These are phyloP conservation scores for Serendipita sp. DNA, from an alignment of 1,284 basidiomycete genomes.

Conservation along the genomic window DNA sequence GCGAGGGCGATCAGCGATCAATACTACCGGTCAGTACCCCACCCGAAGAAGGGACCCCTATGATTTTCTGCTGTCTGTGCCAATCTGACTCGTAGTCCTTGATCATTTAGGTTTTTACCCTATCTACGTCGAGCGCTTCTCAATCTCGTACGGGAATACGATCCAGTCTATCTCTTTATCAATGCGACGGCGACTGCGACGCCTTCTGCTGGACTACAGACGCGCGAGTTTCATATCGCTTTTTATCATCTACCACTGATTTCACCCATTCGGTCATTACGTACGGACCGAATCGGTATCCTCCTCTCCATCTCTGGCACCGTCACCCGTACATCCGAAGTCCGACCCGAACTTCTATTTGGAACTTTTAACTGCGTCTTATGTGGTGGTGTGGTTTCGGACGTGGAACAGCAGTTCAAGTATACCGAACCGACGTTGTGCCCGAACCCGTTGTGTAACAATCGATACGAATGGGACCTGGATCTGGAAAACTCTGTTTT, in stretches of 20 bases:
- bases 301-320: slow-evolving; percentile 91
- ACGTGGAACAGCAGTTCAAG: slow-evolving; percentile 99
- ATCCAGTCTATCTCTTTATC: slow-evolving; percentile 86
- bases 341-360: slow-evolving; percentile 85
- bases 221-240: slow-evolving; percentile 87
- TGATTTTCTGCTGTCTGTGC: background rate
- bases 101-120: slow-evolving; percentile 20
- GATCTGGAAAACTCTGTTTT: slow-evolving; percentile 96
- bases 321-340: slow-evolving; percentile 94
- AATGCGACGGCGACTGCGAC: slow-evolving; percentile 67
- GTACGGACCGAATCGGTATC: slow-evolving; percentile 85
- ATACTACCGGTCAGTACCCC: slow-evolving; percentile 59
- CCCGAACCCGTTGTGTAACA: slow-evolving; percentile 85
- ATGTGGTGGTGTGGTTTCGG: slow-evolving; percentile 77
- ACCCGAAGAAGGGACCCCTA: background rate
- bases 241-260: slow-evolving; percentile 95
- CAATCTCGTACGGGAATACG: slow-evolving; percentile 76
- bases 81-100: background rate
- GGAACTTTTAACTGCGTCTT: slow-evolving; percentile 89
- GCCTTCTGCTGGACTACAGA: slow-evolving; percentile 73
- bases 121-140: slow-evolving; percentile 84
- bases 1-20: slow-evolving; percentile 86
- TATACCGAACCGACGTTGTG: slow-evolving; percentile 98
- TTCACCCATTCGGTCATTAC: slow-evolving; percentile 87
- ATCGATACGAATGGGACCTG: slow-evolving; percentile 82